These are phyloP conservation scores for Mycotypha africana DNA, from an alignment of 371 early-diverging fungal genomes.

Conservation along the genomic window DNA sequence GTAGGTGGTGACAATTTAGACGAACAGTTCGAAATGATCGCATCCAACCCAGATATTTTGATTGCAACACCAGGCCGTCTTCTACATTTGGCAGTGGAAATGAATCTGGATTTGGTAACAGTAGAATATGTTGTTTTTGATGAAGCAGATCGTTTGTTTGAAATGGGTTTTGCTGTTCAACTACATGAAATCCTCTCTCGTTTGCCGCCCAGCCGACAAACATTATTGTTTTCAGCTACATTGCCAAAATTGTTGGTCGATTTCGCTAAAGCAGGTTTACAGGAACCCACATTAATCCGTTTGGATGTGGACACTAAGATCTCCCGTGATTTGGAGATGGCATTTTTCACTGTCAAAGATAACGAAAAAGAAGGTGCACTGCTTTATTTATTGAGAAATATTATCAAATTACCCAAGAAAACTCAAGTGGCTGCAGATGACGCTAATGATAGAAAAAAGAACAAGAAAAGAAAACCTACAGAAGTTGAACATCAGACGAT, in stretches of 20 bases:
- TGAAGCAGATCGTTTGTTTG: conserved; percentile 98
- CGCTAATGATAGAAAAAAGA: conserved; percentile 2
- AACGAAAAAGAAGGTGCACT: conserved; percentile 90
- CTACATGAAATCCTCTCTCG: conserved; percentile 85
- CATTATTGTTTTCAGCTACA: conserved; percentile 93
- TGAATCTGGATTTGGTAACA: conserved; percentile 79
- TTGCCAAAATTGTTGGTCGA: conserved; percentile 88
- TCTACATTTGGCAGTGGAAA: conserved; percentile 93
- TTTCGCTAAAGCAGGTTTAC: conserved; percentile 93
- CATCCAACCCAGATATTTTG: conserved; percentile 93
- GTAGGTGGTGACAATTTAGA: conserved; percentile 97
- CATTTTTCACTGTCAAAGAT: conserved; percentile 79
- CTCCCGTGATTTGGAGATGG: conserved; percentile 87
- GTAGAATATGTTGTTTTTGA: conserved; percentile 98
- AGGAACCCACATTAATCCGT: conserved; percentile 89
- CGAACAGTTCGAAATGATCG: conserved; percentile 88
- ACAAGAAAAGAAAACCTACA: conserved; percentile 31
- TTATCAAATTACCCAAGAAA: conserved; percentile 67
- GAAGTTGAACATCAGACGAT: conserved; percentile 73
- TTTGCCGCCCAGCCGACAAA: conserved; percentile 83
- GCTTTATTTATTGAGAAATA: conserved; percentile 71
- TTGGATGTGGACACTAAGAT: conserved; percentile 94
- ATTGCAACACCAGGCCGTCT: conserved; percentile 98
- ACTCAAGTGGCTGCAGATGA: conserved; percentile 21
- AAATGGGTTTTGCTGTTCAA: conserved; percentile 97